Evolutionary conservation across 345 rosid genomes (phyloP).

Genomic region (Raphanus sativus): DNA sequence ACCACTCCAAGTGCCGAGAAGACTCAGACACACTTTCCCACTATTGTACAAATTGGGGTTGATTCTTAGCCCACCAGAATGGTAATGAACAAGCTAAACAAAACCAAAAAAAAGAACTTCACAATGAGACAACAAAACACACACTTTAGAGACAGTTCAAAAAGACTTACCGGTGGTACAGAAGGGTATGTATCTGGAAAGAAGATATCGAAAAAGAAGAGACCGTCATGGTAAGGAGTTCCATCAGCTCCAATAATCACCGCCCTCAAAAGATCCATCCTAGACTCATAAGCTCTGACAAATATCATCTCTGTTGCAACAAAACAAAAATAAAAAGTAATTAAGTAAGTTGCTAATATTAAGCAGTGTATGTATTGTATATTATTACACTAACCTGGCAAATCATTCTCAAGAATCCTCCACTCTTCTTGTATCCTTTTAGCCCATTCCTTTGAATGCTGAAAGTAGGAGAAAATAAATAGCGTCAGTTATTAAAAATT

Average conservation of each 20-base stretch:
- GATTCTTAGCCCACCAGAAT: conserved; percentile 79
- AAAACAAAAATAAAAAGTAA: background rate
- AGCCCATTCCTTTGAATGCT: conserved; percentile 70
- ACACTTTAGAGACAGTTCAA: conserved; percentile 17
- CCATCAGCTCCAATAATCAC: conserved; percentile 90
- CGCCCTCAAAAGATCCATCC: conserved; percentile 95
- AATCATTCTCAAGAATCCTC: conserved; percentile 78
- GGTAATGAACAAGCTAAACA: conserved; percentile 61
- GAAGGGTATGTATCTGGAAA: conserved; percentile 75
- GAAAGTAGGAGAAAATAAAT: conserved; percentile 12
- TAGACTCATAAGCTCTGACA: conserved; percentile 85
- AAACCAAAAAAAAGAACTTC: conserved; percentile 12
- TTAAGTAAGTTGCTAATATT: conserved; percentile 10
- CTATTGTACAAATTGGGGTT: conserved; percentile 74
- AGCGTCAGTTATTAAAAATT: background rate
- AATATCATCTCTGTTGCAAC: conserved; percentile 65
- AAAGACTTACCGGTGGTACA: conserved; percentile 63
- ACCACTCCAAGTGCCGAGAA: conserved; percentile 89
- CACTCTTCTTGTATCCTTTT: conserved; percentile 88
- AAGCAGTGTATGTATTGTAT: background rate
- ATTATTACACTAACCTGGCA: conserved; percentile 59
- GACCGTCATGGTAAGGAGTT: conserved; percentile 96
- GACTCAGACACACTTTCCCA: conserved; percentile 94
- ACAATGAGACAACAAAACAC: background rate
- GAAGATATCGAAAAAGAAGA: conserved; percentile 84